Evolutionary conservation across 805 yeast genomes (phyloP).

Genomic region (Grigorovia transvaalensis): DNA sequence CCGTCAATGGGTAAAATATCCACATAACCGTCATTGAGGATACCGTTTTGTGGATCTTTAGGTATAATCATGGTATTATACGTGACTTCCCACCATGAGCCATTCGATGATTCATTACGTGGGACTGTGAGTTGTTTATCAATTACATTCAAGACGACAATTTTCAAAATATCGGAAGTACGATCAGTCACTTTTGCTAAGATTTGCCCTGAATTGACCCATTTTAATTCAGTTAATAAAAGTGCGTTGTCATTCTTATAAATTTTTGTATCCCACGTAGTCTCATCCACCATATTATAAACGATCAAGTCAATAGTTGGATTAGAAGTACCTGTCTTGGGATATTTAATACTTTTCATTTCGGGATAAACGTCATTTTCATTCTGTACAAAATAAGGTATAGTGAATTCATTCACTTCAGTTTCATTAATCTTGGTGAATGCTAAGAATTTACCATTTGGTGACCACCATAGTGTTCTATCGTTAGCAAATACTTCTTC

Average conservation of each 20-base stretch:
- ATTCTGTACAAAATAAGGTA: conserved; percentile 62
- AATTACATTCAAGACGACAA: conserved; percentile 41
- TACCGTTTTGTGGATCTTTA: conserved; percentile 32
- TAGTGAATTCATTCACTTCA: conserved; percentile 56
- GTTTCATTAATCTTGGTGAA: conserved; percentile 65
- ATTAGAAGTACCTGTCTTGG: conserved; percentile 73
- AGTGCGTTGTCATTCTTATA: conserved; percentile 36
- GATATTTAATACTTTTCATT: conserved; percentile 55
- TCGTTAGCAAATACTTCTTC: conserved; percentile 74
- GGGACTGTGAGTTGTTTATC: conserved; percentile 30
- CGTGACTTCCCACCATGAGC: conserved; percentile 71
- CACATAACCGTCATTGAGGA: conserved; percentile 59
- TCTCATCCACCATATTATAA: conserved; percentile 28
- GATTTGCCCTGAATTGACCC: conserved; percentile 51
- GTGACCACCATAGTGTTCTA: conserved; percentile 82
- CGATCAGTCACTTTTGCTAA: conserved; percentile 54
- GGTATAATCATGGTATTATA: conserved; percentile 55
- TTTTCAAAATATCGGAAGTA: conserved; percentile 53
- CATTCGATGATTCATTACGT: conserved; percentile 40
- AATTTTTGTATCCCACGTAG: conserved; percentile 7
- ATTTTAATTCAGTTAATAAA: conserved; percentile 56
- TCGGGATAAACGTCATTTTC: conserved; percentile 51
- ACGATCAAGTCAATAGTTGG: conserved; percentile 52
- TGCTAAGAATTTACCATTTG: conserved; percentile 52
- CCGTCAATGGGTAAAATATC: conserved; percentile 64